Evolutionary conservation across 345 rosid genomes (phyloP), one percentile per base, ranked within the genome.

Genomic region (Eucalyptus marginata): DNA sequence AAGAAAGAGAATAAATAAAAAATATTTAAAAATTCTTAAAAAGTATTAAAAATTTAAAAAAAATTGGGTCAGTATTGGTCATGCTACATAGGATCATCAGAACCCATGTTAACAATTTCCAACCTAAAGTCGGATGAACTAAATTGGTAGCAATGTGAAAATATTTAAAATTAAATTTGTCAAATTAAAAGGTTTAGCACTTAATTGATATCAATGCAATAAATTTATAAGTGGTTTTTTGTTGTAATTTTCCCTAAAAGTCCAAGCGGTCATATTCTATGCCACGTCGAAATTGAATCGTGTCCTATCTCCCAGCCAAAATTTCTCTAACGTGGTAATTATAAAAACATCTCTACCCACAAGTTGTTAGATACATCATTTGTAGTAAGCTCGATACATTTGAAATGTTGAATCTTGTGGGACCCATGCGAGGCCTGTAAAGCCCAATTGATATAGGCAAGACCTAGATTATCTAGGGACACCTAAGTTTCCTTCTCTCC

Each of bases 61-160:
- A 49, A 49, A 52, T 52, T 52, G 4, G 2, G 3, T 52, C 4
- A 52, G 2, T 7, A 52, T 52, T 52, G 10, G 0, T 52, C 1
- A 0, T 52, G 1, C 2, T 2, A 3, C 10, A 1, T 18, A 52
- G 0, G 9, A 52, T 52, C 4, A 52, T 52, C 1, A 18, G 1
- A 52, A 7, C 24, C 4, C 24, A 52, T 52, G 2, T 52, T 0
- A 18, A 0, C 10, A 18, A 52, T 52, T 52, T 52, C 2, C 2
- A 52, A 52, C 58, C 22, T 7, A 18, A 52, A 9, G 24, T 52
- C 1, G 0, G 3, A 52, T 52, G 10, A 18, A 52, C 4, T 52
- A 0, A 52, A 52, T 18, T 18, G 4, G 8, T 52, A 52, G 0
- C 0, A 52, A 18, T 52, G 18, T 0, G 2, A 52, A 52, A 52